Conservation (phyloP, 1,284 basidiomycete species). For the Malassezia sp. region DNA sequence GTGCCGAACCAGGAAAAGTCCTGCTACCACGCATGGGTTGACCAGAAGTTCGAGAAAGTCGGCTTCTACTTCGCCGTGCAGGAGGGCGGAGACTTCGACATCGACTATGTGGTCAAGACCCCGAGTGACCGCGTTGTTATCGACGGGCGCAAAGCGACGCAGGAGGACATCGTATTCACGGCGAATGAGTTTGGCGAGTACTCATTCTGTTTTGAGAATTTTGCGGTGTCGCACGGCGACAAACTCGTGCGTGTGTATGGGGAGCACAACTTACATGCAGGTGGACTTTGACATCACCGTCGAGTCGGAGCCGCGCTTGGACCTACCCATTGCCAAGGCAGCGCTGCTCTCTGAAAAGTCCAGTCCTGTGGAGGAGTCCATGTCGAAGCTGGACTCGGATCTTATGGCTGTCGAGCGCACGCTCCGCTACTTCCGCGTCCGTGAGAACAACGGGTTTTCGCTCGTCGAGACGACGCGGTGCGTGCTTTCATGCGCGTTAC, state of each 20-base stretch:
- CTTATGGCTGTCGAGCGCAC: constrained; percentile 31
- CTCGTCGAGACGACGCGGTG: constrained; percentile 38
- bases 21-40: constrained; percentile 95
- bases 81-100: constrained; percentile 91
- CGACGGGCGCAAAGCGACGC: constrained; percentile 73
- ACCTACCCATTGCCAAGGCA: constrained; percentile 31
- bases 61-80: constrained; percentile 68
- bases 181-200: constrained; percentile 90
- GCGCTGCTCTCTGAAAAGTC: constrained; percentile 35
- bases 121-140: constrained; percentile 75
- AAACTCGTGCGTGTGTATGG: constrained; percentile 27
- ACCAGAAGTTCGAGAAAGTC: constrained; percentile 80
- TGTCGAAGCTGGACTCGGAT: constrained; percentile 26
- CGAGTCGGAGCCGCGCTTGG: constrained; percentile 39
- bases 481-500: not conserved
- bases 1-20: constrained; percentile 72
- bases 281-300: constrained; percentile 47
- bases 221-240: constrained; percentile 47
- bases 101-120: constrained; percentile 85
- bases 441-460: constrained; percentile 41
- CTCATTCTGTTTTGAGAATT: constrained; percentile 95
- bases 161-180: constrained; percentile 94
- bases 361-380: constrained; percentile 38
- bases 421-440: constrained; percentile 41
- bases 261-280: constrained; percentile 4